These are phyloP conservation scores for Crepidotus variabilis DNA, from an alignment of 768 basidiomycete genomes.

Conservation along the genomic window DNA sequence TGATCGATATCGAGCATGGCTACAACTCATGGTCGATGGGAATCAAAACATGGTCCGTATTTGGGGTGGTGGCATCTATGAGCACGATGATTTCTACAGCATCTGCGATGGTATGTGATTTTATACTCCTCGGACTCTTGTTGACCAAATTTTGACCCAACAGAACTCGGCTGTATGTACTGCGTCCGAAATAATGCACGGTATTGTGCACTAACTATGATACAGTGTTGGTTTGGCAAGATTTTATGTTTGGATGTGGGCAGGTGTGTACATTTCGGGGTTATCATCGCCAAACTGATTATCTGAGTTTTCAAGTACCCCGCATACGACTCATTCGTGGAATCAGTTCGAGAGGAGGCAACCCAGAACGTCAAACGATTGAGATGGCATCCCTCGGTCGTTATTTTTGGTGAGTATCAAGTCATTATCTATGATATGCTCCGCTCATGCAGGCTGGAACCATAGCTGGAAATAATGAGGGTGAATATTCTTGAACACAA, in stretches of 20 bases:
- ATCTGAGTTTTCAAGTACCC: constrained; percentile 57
- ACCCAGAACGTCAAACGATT: constrained; percentile 82
- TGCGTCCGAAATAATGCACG: neutral
- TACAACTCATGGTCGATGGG: constrained; percentile 80
- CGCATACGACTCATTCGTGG: constrained; percentile 76
- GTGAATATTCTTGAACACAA: constrained; percentile 20
- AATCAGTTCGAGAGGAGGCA: constrained; percentile 73
- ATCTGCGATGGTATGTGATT: constrained; percentile 63
- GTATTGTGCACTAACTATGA: constrained; percentile 6
- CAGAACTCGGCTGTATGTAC: constrained; percentile 66
- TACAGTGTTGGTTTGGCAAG: constrained; percentile 92
- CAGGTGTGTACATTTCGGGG: constrained; percentile 44
- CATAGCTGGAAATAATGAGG: constrained; percentile 80
- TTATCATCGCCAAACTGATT: constrained; percentile 2
- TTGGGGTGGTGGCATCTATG: constrained; percentile 95
- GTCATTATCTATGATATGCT: neutral
- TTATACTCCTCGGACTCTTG: neutral
- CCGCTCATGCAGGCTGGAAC: neutral
- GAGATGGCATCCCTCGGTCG: constrained; percentile 83
- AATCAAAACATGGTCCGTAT: constrained; percentile 92
- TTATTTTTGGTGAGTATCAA: constrained; percentile 67
- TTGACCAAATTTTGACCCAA: neutral
- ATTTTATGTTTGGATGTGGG: constrained; percentile 96
- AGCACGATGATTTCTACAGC: constrained; percentile 77
- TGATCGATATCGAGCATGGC: constrained; percentile 74